phyloP scores from a whole-genome alignment of 2,329 filamentous ascomycete species.

The Aspergillus phoenicis region DNA sequence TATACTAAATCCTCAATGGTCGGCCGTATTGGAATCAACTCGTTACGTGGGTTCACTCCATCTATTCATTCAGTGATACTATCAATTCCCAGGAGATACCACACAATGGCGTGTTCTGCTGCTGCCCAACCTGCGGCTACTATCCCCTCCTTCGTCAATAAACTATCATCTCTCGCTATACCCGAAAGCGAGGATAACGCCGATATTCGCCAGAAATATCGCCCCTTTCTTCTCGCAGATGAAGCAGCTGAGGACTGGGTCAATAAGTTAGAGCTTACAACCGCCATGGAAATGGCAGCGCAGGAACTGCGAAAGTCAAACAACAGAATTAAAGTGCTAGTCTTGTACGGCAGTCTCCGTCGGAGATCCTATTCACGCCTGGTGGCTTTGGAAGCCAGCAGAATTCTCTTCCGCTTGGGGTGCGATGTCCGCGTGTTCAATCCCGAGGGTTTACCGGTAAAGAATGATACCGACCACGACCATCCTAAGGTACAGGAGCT shows the following conservation, averaged over 20 bases:
- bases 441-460: conserved; percentile 61
- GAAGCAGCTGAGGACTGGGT: conserved; percentile 57
- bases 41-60: too few relatives aligned
- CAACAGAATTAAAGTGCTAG: conserved; percentile 57
- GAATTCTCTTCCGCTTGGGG: conserved; percentile 65
- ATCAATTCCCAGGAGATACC: background rate
- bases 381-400: conserved; percentile 60
- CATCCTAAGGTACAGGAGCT: conserved; percentile 67
- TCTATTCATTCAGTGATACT: background rate
- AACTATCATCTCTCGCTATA: conserved; percentile 1
- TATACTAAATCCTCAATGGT: too few relatives aligned
- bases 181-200: conserved; percentile 50
- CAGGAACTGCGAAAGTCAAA: conserved; percentile 45
- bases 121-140: background rate
- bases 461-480: conserved; percentile 61
- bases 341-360: conserved; percentile 64
- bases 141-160: background rate
- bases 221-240: conserved; percentile 58
- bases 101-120: background rate
- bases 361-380: conserved; percentile 61
- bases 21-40: too few relatives aligned
- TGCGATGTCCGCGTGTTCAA: conserved; percentile 68
- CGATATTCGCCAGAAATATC: conserved; percentile 52
- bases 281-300: conserved; percentile 55
- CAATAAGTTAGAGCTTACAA: conserved; percentile 57